Base-by-base conservation (phyloP, 176 grass and related monocot species). In the Ensete glaucum region DNA sequence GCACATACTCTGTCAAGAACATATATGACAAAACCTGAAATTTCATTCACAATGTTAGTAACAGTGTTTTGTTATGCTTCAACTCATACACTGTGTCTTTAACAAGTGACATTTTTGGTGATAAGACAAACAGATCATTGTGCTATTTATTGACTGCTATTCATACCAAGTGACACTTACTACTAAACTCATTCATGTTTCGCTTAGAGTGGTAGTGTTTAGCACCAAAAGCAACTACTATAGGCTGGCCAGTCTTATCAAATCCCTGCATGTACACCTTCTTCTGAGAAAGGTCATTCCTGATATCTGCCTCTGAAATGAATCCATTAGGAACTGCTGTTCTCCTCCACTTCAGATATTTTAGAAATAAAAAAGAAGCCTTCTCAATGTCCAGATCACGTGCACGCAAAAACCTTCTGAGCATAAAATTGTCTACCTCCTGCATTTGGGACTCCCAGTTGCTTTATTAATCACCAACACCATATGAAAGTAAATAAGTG, bases 271-370 rank as follows among this genome's bases (percentile, higher is more conserved):
- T 9, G 73, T 16, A 83, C 1, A 90, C 34, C 79, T 90, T 96
- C 70, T 72, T 81, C 82, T 88, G 83, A 13, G 43, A 71, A 13
- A 81, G 55, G 79, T 96, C 89, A n/a, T 76, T 70, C 15, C 73
- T 78, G 55, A 96, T 82, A 71, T 86, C 81, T 48, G 76, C 79
- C 0, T 68, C 54, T 12, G 85, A 64, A 73, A 92, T 85, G 53
- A 49, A 66, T 10, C 85, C 85, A 34, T 80, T 17, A 59, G 93
- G 89, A 26, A 92, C 85, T 3, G 81, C 66, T 52, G 53, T 9
- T 9, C 53, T 80, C 83, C 83, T 96, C 93, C 93, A 96, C 14
- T 83, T 78, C 1, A 90, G 83, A 79, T 92, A 88, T 64, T 85
- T 90, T 25, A 90, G 48, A 20, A 90, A 24, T 81, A 90, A 89